Conservation (phyloP, 106 monocot genomes). For the Cymbidium sinense region DNA sequence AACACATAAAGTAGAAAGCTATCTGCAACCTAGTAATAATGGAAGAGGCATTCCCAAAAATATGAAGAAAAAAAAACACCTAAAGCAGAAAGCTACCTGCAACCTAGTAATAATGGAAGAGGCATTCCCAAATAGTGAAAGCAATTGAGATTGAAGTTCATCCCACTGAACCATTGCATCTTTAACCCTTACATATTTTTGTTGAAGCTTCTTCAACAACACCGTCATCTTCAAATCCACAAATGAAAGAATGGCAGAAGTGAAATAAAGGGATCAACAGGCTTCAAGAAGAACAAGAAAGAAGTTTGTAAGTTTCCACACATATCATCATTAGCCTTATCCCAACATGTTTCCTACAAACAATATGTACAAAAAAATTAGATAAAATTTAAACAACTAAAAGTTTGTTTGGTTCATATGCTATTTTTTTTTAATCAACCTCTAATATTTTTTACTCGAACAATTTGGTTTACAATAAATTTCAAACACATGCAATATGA, state of each 20-base stretch:
- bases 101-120: slow-evolving; percentile 50
- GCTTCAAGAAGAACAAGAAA: neutral
- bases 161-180: slow-evolving; percentile 75
- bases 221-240: slow-evolving; percentile 33
- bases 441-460: neutral
- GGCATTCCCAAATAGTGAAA: slow-evolving; percentile 54
- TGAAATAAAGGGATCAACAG: neutral
- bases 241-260: neutral
- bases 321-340: neutral
- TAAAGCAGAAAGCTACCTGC: slow-evolving; percentile 17
- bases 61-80: neutral
- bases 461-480: neutral
- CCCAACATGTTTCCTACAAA: neutral
- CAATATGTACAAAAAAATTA: neutral
- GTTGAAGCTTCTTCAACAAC: slow-evolving; percentile 54
- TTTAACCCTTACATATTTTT: slow-evolving; percentile 39
- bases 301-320: neutral
- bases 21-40: neutral
- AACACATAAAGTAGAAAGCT: neutral
- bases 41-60: too few species aligned
- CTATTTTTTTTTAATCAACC: neutral
- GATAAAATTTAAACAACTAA: neutral
- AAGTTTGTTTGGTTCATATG: neutral
- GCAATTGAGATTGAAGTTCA: slow-evolving; percentile 56
- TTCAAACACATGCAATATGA: neutral